phyloP scores from a whole-genome alignment of 169 alveolate genomes.

The Cryptosporidium bovis region DNA sequence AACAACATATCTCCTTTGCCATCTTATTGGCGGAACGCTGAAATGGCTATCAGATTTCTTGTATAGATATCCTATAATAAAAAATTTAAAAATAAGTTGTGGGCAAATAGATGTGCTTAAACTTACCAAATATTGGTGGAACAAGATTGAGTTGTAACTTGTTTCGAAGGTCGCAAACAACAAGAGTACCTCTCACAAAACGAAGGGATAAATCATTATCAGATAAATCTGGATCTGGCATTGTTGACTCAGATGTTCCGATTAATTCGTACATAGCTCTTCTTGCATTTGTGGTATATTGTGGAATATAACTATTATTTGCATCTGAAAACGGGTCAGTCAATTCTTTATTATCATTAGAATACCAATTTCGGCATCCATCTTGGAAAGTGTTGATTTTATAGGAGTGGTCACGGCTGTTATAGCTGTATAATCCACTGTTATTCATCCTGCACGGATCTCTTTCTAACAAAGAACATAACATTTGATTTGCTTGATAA shows the following conservation, averaged over 20 bases:
- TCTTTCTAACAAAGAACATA: conserved; percentile 54
- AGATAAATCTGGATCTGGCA: conserved; percentile 69
- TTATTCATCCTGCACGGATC: conserved; percentile 67
- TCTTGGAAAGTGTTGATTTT: conserved; percentile 68
- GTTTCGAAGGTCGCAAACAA: conserved; percentile 58
- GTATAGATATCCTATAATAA: conserved; percentile 33
- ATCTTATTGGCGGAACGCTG: conserved; percentile 70
- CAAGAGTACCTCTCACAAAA: conserved; percentile 66
- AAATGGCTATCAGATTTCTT: conserved; percentile 50
- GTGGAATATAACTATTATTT: conserved; percentile 68
- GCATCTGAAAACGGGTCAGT: conserved; percentile 68
- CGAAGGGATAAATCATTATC: conserved; percentile 68
- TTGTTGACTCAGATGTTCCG: conserved; percentile 61
- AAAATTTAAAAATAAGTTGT: not conserved
- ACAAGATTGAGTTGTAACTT: conserved; percentile 57
- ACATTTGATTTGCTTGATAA: conserved; percentile 59
- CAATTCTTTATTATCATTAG: conserved; percentile 48
- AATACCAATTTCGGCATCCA: conserved; percentile 67
- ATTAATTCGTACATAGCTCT: conserved; percentile 72
- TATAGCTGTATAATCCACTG: conserved; percentile 67
- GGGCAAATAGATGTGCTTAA: not conserved
- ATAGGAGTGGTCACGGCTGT: conserved; percentile 65
- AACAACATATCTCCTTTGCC: conserved; percentile 71
- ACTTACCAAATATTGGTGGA: conserved; percentile 74
- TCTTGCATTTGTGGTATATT: conserved; percentile 70